Evolutionary conservation across 1,284 basidiomycete genomes (phyloP), one percentile per base, ranked within the genome.

Genomic region (Ustilago tritici): DNA sequence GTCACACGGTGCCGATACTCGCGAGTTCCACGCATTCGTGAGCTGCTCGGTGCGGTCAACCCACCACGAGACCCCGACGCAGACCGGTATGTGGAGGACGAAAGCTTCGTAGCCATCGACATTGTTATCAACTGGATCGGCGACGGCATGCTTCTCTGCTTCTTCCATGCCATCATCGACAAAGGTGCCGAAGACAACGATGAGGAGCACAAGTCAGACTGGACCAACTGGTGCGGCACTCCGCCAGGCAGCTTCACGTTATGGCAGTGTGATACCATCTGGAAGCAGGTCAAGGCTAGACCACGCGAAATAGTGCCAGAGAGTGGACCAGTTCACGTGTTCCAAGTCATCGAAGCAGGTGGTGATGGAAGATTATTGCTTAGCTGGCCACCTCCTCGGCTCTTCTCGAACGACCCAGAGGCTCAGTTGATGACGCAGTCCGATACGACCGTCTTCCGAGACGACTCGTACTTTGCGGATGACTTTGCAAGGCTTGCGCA

Each of bases 211-310:
- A 93, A 93, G 87, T 92, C 92, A 1, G 88, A 89, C 41, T 98
- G 95, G 95, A 90, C 93, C 11, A 98, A 97, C 86, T 97, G 93
- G 92, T 98, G 95, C 86, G 95, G 95, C 62, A 94, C 93, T 0
- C 91, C 84, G 1, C 75, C 66, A 9, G 87, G 40, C 11, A 57
- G 59, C 19, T 82, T 89, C 83, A 83, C 82, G 17, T 81, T 87
- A 12, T 85, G 88, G 34, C 69, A 79, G 53, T 81, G 72, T 66
- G 65, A 82, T 34, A 54, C 58, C 43, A 35, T 76, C 31, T 81
- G 81, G 74, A 64, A 64, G 61, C 59, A 78, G 35, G 63, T 78
- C 54, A 64, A 58, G 19, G 55, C 67, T 6, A 8, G n/a, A 11
- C 57, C 67, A 40, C 61, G 62, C 15, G 64, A 72, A 17, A 28